Evolutionary conservation across 108 stramenopile genomes (phyloP), one percentile per base, ranked within the genome.

Genomic region (Skeletonema tropicum): DNA sequence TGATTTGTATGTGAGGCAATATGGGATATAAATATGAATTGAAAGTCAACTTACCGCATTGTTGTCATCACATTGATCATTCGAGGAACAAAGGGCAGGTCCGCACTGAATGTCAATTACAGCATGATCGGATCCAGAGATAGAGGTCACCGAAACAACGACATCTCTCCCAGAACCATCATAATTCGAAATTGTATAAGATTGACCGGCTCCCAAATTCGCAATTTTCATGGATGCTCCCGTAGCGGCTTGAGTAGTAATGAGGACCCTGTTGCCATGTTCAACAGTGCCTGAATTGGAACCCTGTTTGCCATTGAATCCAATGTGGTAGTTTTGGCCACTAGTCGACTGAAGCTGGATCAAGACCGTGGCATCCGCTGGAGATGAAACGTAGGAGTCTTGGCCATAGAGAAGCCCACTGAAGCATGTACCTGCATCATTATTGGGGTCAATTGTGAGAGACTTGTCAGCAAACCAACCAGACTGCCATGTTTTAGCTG

Each of bases 401-500:
- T 60, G 58, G 9, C 30, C 30, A 8, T 41, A 19, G 17, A 23
- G 21, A 14, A 15, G 17, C 5, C 21, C 42, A 48, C 9, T 71
- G 42, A 36, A 64, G 31, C 31, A 42, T n/a, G 25, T 2, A 15
- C 19, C 35, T 35, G 67, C 26, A 68, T 29, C 67, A 57, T 31
- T 49, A 23, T 48, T 33, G 15, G 71, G 65, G 57, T 68, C 36
- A 26, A 82, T 25, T 26, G 39, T 42, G 29, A 72, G 30, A 23
- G 65, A 8, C 45, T 46, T 46, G 21, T 83, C 74, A 15, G 66
- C 21, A 36, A 74, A 90, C 88, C 88, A 88, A 13, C 85, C 85
- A 3, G 82, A 48, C 35, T 84, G 79, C 80, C 65, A 77, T 25
- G 48, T 75, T 62, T 90, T 88, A 38, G 83, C 84, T 10, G n/a